A percentile compares a stretch with the other conserved stretches of the same genome.
These are phyloP conservation scores for Candida neerlandica DNA, from an alignment of 1,139 yeast species.

Conservation along the genomic window DNA sequence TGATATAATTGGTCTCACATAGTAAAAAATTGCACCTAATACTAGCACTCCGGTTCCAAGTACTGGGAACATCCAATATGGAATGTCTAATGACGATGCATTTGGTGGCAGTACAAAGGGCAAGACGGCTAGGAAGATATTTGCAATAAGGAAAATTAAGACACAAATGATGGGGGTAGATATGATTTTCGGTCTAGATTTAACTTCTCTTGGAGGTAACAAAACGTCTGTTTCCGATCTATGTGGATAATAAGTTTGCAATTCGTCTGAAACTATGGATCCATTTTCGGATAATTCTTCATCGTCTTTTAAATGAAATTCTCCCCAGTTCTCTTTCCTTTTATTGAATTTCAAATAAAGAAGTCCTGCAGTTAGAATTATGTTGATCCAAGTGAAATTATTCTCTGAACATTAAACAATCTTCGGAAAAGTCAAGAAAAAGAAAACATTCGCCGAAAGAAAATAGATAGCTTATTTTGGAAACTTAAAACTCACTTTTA, in stretches of 20 bases:
- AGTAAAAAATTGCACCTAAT: conserved; percentile 46
- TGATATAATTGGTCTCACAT: conserved; percentile 16
- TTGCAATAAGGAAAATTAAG: conserved; percentile 46
- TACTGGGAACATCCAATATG: conserved; percentile 61
- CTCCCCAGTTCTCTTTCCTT: conserved; percentile 36
- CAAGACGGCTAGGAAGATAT: conserved; percentile 54
- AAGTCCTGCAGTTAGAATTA: conserved; percentile 44
- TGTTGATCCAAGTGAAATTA: conserved; percentile 20
- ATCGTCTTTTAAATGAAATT: conserved; percentile 18
- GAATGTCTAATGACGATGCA: conserved; percentile 32
- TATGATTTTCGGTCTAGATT: conserved; percentile 10
- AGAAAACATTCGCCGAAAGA: too few species aligned
- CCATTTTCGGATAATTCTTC: conserved; percentile 11
- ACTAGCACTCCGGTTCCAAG: conserved; percentile 52
- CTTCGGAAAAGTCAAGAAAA: too few species aligned
- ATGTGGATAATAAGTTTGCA: conserved; percentile 12
- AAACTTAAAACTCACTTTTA: too few species aligned
- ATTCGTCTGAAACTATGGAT: conserved; percentile 10
- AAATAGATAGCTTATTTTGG: too few species aligned
- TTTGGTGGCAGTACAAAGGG: conserved; percentile 60
- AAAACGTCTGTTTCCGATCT: conserved; percentile 9
- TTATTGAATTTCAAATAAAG: conserved; percentile 39
- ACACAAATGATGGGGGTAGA: conserved; percentile 36
- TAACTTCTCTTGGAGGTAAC: conserved; percentile 2
- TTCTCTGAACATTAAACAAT: too few species aligned